Conservation (phyloP, 495 filamentous ascomycete species). For the Geoglossum glabrum region DNA sequence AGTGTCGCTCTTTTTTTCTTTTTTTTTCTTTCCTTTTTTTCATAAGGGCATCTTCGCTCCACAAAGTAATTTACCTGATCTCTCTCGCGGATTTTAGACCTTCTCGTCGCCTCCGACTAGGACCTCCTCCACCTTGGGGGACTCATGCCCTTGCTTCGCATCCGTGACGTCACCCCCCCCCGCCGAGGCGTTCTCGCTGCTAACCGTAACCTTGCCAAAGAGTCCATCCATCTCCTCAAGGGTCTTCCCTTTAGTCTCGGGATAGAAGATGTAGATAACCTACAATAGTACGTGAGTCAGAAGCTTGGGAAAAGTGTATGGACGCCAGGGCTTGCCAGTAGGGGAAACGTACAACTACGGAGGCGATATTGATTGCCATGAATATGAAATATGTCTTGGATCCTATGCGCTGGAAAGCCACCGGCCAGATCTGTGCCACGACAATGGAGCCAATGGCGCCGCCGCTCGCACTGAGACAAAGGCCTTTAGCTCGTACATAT, state of each 20-base stretch:
- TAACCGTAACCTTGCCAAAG: conserved; percentile 9
- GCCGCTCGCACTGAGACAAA: conserved; percentile 29
- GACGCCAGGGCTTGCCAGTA: not conserved
- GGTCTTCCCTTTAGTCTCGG: conserved; percentile 26
- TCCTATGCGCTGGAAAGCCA: conserved; percentile 29
- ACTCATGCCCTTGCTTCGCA: too few species aligned
- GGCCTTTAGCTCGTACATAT: conserved; percentile 27
- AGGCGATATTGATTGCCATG: conserved; percentile 30
- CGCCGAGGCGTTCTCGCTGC: too few species aligned
- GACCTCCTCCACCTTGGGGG: too few species aligned
- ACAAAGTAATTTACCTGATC: too few species aligned
- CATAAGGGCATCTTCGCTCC: too few species aligned
- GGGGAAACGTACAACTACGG: conserved; percentile 21
- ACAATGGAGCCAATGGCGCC: conserved; percentile 30
- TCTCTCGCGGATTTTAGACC: too few species aligned
- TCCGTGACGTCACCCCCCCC: too few species aligned
- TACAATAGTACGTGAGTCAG: not conserved
- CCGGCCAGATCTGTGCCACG: conserved; percentile 30
- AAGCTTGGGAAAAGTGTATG: not conserved
- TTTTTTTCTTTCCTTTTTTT: too few species aligned
- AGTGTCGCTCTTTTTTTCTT: too few species aligned
- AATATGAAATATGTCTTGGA: conserved; percentile 40
- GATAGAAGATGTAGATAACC: conserved; percentile 19
- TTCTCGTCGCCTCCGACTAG: too few species aligned
- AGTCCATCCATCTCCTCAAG: conserved; percentile 27